A percentile compares a stretch with the other conserved stretches of the same genome.
phyloP scores from a whole-genome alignment of 192 early-diverging fungal species.

The Entomortierella chlamydospora region DNA sequence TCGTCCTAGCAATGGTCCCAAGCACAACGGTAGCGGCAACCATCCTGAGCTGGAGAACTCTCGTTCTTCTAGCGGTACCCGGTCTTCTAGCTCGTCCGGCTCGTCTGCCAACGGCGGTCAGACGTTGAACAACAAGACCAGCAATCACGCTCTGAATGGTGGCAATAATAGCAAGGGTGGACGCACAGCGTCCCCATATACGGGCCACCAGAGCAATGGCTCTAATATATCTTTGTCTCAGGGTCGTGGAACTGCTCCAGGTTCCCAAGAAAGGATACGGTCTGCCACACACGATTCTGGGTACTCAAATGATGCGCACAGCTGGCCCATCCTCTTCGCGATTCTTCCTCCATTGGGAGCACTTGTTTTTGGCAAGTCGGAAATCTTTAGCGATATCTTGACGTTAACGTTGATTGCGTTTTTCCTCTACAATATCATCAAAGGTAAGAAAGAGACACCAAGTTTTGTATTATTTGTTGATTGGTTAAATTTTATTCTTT shows the following conservation, averaged over 20 bases:
- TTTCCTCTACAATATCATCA: slow-evolving; percentile 71
- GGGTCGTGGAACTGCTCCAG: not conserved
- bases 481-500: not conserved
- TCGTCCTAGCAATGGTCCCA: slow-evolving; percentile 18
- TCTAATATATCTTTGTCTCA: slow-evolving; percentile 21
- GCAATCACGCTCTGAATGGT: not conserved
- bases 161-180: not conserved
- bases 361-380: slow-evolving; percentile 67
- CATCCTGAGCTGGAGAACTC: slow-evolving; percentile 32
- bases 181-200: not conserved
- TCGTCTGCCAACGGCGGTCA: slow-evolving; percentile 18
- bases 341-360: slow-evolving; percentile 66
- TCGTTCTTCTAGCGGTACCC: slow-evolving; percentile 10
- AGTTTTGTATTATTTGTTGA: not conserved
- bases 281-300: slow-evolving; percentile 47
- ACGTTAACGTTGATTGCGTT: slow-evolving; percentile 65
- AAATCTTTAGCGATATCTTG: slow-evolving; percentile 70
- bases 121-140: slow-evolving; percentile 11
- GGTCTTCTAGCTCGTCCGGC: slow-evolving; percentile 37
- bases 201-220: slow-evolving; percentile 14
- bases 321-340: slow-evolving; percentile 71
- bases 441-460: slow-evolving; percentile 55
- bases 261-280: slow-evolving; percentile 1
- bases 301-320: slow-evolving; percentile 58
- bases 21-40: slow-evolving; percentile 7